These are phyloP conservation scores for Ustilago trichophora DNA, from an alignment of 1,284 basidiomycete species.

Conservation along the genomic window DNA sequence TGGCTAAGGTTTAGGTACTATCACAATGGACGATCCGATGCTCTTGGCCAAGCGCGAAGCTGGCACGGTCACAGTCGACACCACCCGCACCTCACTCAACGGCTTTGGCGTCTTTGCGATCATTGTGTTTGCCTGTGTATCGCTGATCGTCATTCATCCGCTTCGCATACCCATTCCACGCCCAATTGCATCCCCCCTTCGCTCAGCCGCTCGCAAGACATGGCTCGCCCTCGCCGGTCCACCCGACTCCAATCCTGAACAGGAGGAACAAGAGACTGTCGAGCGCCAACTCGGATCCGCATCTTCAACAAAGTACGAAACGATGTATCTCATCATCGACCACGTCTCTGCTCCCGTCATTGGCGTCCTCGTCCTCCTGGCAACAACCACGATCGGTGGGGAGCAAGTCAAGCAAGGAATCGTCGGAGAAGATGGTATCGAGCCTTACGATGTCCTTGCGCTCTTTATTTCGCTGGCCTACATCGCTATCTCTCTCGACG, in stretches of 20 bases:
- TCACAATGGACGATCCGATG: constrained; percentile 10
- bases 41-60: constrained; percentile 11
- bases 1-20: not conserved
- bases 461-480: constrained; percentile 92
- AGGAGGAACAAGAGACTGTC: constrained; percentile 29
- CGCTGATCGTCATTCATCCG: constrained; percentile 60
- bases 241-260: constrained; percentile 9
- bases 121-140: constrained; percentile 62
- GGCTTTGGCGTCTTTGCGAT: constrained; percentile 64
- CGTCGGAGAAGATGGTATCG: constrained; percentile 77
- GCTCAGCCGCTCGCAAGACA: not conserved
- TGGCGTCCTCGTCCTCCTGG: constrained; percentile 81
- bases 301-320: not conserved
- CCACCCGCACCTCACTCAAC: constrained; percentile 49
- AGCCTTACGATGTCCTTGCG: constrained; percentile 91
- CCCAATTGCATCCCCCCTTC: constrained; percentile 13
- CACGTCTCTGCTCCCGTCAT: constrained; percentile 73
- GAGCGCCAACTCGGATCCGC: constrained; percentile 8
- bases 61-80: constrained; percentile 29
- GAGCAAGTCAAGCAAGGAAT: constrained; percentile 75
- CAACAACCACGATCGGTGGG: constrained; percentile 77
- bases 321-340: constrained; percentile 38
- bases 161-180: constrained; percentile 52
- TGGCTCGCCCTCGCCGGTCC: constrained; percentile 31
- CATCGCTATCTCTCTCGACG: constrained; percentile 89